Base-by-base conservation (phyloP, 768 basidiomycete species). In the Leccinum broughii region DNA sequence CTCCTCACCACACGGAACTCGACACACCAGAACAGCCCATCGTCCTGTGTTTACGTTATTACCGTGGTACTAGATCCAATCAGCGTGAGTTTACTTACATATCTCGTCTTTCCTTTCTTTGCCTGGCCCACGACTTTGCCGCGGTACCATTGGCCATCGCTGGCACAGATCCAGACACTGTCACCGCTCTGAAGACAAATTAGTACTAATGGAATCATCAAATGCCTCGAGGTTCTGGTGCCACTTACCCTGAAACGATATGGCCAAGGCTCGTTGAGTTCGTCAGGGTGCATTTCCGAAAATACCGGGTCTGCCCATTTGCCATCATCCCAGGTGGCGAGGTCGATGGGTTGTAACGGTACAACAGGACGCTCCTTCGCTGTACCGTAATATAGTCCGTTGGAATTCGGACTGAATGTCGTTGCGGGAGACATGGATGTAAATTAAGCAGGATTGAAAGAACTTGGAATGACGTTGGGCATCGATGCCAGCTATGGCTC, bases 1-100 rank as follows among this genome's bases (percentile, higher is more conserved):
- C 35, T 58, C 20, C 28, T 30, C 68, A 52, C 72, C 51, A 77
- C 72, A 11, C 17, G 6, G 59, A 82, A 86, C 52, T 79, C 70
- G 34, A 83, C 85, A 15, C 80, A 80, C 70, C 83, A 88, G 62
- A 79, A 84, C 22, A 85, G 69, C 24, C 83, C 83, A 32, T 80
- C 73, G 46, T 77, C 74, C 82, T 86, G 65, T 56, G 46, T 50
- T 55, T 44, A 32, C n/a, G 35, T 57, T n/a, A 32, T 53, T 14
- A 34, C 24, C 6, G 37, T 37, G 28, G 1, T 4, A 34, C 34
- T 13, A 8, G 22, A 32, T n/a, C 30, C 4, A 17, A 17, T 9
- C 15, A 48, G 4, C 10, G 20, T n/a, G 28, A 50, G 37, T 32
- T 17, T 14, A 62, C 76, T 70, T 68, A 85, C 85, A 67, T 75